A percentile compares a stretch with the other conserved stretches of the same genome.
phyloP scores from a whole-genome alignment of 768 basidiomycete species.

The Pholiota conissans region DNA sequence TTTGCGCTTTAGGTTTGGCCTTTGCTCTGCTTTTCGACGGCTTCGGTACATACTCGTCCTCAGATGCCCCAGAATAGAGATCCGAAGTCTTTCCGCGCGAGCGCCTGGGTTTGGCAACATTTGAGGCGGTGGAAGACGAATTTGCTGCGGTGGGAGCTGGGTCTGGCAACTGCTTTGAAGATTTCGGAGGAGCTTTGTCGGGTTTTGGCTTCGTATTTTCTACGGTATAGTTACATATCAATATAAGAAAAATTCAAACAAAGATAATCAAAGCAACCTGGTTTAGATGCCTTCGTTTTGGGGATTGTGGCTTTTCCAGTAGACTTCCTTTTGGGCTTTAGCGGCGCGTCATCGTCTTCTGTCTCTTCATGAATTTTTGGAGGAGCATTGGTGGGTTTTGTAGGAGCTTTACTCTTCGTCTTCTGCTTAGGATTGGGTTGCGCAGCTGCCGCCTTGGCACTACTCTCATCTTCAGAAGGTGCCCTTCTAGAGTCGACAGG shows the following conservation, averaged over 20 bases:
- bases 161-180: not conserved
- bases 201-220: not conserved
- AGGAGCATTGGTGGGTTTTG: not conserved
- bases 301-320: not conserved
- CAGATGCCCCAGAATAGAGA: conserved; percentile 15
- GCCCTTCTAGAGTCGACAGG: not conserved
- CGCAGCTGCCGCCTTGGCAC: not conserved
- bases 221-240: not conserved
- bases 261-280: not conserved
- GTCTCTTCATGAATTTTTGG: not conserved
- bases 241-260: no score
- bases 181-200: not conserved
- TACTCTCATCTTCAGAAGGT: not conserved
- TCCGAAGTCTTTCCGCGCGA: conserved; percentile 8
- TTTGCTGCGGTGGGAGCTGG: not conserved
- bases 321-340: not conserved
- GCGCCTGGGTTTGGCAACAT: not conserved
- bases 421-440: not conserved
- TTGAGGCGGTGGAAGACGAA: not conserved
- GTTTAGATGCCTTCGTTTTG: not conserved
- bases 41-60: conserved; percentile 19
- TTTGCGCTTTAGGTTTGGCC: not conserved
- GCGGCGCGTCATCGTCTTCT: not conserved
- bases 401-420: not conserved
- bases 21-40: conserved; percentile 1